A percentile compares a stretch with the other conserved stretches of the same genome.
Conservation (phyloP, 2,329 filamentous ascomycete species). For the Penicillium sp. region DNA sequence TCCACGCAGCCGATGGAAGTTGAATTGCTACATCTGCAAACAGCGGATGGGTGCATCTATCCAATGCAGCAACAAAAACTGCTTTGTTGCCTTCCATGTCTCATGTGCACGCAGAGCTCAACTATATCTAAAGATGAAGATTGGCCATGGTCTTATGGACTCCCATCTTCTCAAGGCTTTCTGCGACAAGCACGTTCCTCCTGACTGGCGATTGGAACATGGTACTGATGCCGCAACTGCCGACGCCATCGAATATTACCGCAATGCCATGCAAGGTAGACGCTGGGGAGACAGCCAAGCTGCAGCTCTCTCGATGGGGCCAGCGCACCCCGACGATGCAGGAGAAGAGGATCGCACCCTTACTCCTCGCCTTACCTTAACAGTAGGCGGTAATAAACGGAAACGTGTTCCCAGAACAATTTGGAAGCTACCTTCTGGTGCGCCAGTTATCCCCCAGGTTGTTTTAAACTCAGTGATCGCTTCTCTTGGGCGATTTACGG, state of each 20-base stretch:
- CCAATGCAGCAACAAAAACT: slow-evolving; percentile 94
- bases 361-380: slow-evolving; percentile 46
- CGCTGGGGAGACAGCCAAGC: slow-evolving; percentile 88
- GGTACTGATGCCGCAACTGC: slow-evolving; percentile 69
- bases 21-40: slow-evolving; percentile 91
- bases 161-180: slow-evolving; percentile 82
- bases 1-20: slow-evolving; percentile 83
- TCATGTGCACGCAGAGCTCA: slow-evolving; percentile 84
- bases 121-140: slow-evolving; percentile 94
- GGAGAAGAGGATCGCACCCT: slow-evolving; percentile 33
- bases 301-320: slow-evolving; percentile 70
- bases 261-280: slow-evolving; percentile 74
- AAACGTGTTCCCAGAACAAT: slow-evolving; percentile 56
- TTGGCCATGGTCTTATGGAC: slow-evolving; percentile 72
- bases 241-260: slow-evolving; percentile 82
- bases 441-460: slow-evolving; percentile 82
- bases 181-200: slow-evolving; percentile 87
- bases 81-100: slow-evolving; percentile 93
- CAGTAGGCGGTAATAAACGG: slow-evolving; percentile 50
- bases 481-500: slow-evolving; percentile 71
- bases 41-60: slow-evolving; percentile 98
- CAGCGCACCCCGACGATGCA: slow-evolving; percentile 49
- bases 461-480: slow-evolving; percentile 79
- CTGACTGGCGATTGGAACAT: slow-evolving; percentile 79
- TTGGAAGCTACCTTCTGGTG: slow-evolving; percentile 90